Conservation (phyloP, 1,139 yeast species). For the Hyphopichia fennica region DNA sequence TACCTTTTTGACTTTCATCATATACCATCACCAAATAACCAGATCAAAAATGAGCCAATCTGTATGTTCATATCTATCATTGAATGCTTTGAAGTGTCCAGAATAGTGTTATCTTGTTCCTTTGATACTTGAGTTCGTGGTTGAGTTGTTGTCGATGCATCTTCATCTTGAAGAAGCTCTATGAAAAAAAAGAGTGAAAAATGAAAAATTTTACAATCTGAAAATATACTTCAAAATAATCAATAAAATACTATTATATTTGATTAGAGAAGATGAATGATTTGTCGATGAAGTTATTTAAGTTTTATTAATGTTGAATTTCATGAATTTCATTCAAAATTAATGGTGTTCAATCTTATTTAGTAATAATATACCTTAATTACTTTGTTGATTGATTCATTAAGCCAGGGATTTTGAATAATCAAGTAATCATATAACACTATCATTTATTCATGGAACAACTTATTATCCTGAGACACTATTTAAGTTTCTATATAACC, state of each 20-base stretch:
- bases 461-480: neutral
- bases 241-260: neutral
- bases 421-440: no score
- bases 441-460: no score
- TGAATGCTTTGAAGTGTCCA: neutral
- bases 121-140: neutral
- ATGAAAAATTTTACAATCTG: neutral
- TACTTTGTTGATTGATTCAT: no score
- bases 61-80: conserved; percentile 20
- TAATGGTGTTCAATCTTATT: no score
- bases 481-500: no score
- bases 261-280: no score
- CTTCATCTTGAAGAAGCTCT: neutral
- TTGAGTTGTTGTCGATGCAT: neutral
- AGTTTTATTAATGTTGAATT: no score
- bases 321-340: no score
- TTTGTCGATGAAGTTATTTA: no score
- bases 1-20: conserved; percentile 1
- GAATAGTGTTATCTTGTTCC: neutral
- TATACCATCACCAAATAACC: conserved; percentile 22
- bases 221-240: neutral
- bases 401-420: no score
- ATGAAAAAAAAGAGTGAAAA: neutral
- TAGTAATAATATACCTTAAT: no score
- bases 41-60: conserved; percentile 34